Evolutionary conservation across 2,329 filamentous ascomycete genomes (phyloP), one percentile per base, ranked within the genome.

Genomic region (Endoconidiophora polonica): DNA sequence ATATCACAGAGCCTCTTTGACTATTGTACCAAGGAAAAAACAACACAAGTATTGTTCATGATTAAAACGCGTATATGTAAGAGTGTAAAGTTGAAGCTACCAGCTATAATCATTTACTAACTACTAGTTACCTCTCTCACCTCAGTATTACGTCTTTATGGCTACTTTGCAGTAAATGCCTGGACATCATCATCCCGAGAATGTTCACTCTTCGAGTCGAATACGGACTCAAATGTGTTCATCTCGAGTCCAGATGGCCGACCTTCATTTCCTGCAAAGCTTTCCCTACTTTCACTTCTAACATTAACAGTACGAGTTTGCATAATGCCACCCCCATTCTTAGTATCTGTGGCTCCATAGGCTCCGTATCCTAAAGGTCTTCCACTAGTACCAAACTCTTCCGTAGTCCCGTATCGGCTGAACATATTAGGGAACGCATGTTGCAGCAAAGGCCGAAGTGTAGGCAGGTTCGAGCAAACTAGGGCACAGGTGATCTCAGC

Each of bases 401-500:
- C 43, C 12, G 49, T 43, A 5, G 49, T 37, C 24, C 37, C 44
- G 29, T 52, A 48, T 9, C 39, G 37, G 18, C 39, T 44, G 22
- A 47, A 52, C 44, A 47, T 29, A 18, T 33, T 39, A 24, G 49
- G 53, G 29, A 54, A 48, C 7, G 49, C 10, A 24, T 44, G 44
- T n/a, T 46, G 54, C 22, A 63, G 44, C 4, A 63, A 48, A 12
- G 62, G 62, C 2, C 63, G 60, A 1, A 67, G 55, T 14, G 64
- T 65, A 0, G 65, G 65, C 4, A 67, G 60, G 50, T 64, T 66
- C 43, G 63, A 59, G 53, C 65, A 66, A 10, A 67, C 57, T 53
- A 67, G 60, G 49, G 63, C 65, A 45, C 62, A 59, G 44, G 63
- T 63, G 53, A 66, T 62, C 54, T 68, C 66, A 48, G 65, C 59